These are phyloP conservation scores for Cytospora piceae DNA, from an alignment of 2,329 filamentous ascomycete species.

Conservation along the genomic window DNA sequence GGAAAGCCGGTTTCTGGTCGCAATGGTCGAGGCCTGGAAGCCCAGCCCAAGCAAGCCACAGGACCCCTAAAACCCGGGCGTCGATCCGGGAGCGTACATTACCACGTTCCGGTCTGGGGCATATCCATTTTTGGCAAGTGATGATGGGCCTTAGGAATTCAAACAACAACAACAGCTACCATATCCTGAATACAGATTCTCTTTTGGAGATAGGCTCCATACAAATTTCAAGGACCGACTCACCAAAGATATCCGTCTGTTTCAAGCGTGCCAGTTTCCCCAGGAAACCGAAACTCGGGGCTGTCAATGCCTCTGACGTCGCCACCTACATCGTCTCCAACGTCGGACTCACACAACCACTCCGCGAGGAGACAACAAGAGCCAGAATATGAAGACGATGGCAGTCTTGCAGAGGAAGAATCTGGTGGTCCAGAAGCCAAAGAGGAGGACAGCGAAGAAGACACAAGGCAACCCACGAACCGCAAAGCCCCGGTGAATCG, in stretches of 20 bases:
- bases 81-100: background rate
- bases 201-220: background rate
- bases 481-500: background rate
- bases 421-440: background rate
- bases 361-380: conserved; percentile 16
- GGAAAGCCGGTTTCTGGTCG: conserved; percentile 21
- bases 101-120: background rate
- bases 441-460: conserved; percentile 11
- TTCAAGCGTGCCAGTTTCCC: background rate
- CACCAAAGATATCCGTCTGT: too few species aligned
- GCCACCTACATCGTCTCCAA: conserved; percentile 21
- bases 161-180: background rate
- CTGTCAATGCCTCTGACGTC: conserved; percentile 19
- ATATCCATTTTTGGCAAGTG: background rate
- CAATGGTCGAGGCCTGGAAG: background rate
- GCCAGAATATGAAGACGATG: background rate
- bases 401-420: conserved; percentile 6
- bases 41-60: too few species aligned
- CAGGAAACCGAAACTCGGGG: background rate
- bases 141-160: background rate
- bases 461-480: too few species aligned
- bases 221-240: background rate
- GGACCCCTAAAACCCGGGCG: background rate
- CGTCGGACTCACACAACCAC: background rate
- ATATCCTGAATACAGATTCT: background rate